Conservation (phyloP, 2,329 filamentous ascomycete species). For the Xylariales sp. region DNA sequence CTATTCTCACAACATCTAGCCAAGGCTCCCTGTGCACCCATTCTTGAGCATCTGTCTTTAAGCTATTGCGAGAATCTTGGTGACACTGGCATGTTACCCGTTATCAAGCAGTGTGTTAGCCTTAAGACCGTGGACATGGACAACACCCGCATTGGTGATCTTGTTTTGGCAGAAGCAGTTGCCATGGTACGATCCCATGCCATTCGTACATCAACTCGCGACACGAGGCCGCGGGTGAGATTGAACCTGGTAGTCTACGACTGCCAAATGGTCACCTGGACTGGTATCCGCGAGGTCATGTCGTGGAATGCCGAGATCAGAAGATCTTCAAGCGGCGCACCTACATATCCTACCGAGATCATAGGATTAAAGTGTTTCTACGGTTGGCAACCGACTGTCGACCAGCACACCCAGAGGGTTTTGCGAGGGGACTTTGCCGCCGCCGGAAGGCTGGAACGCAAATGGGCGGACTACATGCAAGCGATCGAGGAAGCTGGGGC, state of each 20-base stretch:
- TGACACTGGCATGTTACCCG: conserved; percentile 76
- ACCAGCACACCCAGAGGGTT: conserved; percentile 87
- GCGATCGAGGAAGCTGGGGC: conserved; percentile 78
- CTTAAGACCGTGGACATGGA: conserved; percentile 79
- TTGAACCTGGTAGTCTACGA: conserved; percentile 83
- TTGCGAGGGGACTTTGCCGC: conserved; percentile 69
- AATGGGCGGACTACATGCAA: conserved; percentile 95
- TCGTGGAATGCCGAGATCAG: conserved; percentile 76
- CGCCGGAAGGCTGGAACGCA: conserved; percentile 76
- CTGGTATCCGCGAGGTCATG: conserved; percentile 80
- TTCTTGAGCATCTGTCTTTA: conserved; percentile 75
- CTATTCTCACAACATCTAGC: conserved; percentile 69
- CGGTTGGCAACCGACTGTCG: conserved; percentile 89
- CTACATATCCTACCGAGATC: conserved; percentile 69
- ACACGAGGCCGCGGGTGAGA: conserved; percentile 50
- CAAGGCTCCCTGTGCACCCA: conserved; percentile 66
- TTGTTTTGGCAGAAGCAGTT: conserved; percentile 80
- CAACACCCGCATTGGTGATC: conserved; percentile 85
- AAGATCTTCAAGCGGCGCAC: conserved; percentile 35
- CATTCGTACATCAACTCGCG: conserved; percentile 33
- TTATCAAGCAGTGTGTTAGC: conserved; percentile 69
- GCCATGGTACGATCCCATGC: conserved; percentile 68
- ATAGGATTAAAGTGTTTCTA: conserved; percentile 92
- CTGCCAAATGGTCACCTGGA: conserved; percentile 89
- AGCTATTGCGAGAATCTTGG: conserved; percentile 86